These are phyloP conservation scores for Cyclotella sp. DNA, from an alignment of 108 stramenopile genomes.

Conservation along the genomic window DNA sequence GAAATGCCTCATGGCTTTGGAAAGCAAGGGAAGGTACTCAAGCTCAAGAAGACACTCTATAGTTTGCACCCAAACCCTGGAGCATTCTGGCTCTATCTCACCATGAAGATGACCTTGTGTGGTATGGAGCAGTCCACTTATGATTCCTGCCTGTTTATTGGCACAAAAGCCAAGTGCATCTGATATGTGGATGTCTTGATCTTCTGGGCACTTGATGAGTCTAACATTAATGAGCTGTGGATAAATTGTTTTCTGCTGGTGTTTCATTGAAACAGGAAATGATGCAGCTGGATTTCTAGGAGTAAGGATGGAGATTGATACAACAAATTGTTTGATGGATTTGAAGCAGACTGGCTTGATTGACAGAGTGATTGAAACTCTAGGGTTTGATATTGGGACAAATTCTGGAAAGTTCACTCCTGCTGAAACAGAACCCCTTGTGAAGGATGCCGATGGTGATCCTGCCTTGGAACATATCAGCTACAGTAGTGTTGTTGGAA, in stretches of 20 bases:
- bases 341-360: background rate
- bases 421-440: background rate
- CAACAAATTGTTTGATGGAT: no score
- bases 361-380: background rate
- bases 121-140: background rate
- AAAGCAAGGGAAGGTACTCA: constrained; percentile 42
- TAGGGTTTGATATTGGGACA: background rate
- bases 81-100: constrained; percentile 20
- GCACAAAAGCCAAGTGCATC: background rate
- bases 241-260: background rate
- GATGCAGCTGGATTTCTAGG: constrained; percentile 2
- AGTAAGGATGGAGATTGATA: background rate
- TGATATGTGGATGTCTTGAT: constrained; percentile 25
- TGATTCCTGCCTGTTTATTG: background rate
- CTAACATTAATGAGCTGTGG: background rate
- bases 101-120: background rate
- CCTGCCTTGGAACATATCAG: background rate
- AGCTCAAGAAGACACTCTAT: constrained; percentile 43
- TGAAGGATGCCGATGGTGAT: background rate
- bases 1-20: constrained; percentile 35
- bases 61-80: constrained; percentile 15
- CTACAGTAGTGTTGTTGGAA: background rate
- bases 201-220: constrained; percentile 26
- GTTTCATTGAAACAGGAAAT: background rate
- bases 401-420: background rate